These are phyloP conservation scores for Kandelia obovata DNA, from an alignment of 345 rosid species.

Conservation along the genomic window DNA sequence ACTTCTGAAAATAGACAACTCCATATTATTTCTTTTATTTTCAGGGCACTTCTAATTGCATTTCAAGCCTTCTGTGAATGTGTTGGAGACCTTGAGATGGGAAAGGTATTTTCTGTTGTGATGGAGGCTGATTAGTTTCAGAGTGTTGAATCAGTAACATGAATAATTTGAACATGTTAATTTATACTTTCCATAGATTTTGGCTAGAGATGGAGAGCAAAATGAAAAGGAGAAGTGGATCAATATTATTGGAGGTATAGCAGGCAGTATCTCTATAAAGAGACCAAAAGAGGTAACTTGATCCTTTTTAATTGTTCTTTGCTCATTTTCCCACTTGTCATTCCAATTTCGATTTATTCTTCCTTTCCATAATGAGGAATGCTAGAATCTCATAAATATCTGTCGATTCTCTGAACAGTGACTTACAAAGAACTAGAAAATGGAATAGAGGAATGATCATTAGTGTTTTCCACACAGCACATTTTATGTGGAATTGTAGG, in stretches of 20 bases:
- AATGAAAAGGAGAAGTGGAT: constrained; percentile 91
- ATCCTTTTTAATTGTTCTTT: not conserved
- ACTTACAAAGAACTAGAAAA: not conserved
- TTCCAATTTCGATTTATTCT: not conserved
- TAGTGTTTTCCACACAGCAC: not conserved
- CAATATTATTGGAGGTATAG: constrained; percentile 76
- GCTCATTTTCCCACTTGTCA: not conserved
- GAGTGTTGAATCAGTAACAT: not conserved
- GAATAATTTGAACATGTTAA: constrained; percentile 15
- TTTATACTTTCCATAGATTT: constrained; percentile 47
- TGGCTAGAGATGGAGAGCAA: constrained; percentile 85
- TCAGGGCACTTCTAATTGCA: constrained; percentile 82
- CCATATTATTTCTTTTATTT: constrained; percentile 20
- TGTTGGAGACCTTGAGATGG: constrained; percentile 98
- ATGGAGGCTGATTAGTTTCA: too few relatives aligned
- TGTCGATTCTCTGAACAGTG: not conserved
- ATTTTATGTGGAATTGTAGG: not conserved
- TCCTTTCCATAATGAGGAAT: not conserved
- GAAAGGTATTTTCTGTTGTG: constrained; percentile 55
- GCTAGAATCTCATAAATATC: not conserved
- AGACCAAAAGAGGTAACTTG: constrained; percentile 88
- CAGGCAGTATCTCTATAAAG: constrained; percentile 86
- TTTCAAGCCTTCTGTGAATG: constrained; percentile 97
- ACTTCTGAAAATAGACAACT: not conserved
- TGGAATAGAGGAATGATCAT: not conserved